Evolutionary conservation across 805 yeast species (phyloP), one percentile per base, ranked within the genome.

Genomic region (Candida xiaguanensis): DNA sequence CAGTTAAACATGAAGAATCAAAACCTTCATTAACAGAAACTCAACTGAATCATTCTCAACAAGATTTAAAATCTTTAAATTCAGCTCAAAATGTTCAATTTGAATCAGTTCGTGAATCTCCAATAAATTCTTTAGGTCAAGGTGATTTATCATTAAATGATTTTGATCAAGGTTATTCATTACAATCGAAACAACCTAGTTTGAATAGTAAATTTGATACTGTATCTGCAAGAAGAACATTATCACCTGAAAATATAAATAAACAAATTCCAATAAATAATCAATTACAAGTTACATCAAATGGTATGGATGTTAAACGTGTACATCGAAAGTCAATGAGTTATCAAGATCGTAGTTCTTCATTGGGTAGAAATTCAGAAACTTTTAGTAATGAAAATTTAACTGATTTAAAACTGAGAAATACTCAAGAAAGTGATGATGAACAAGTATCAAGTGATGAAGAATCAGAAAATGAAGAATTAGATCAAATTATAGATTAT

Each of bases 51-150:
- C 9, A 23, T 9, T 12, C 16, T 13, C 24, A 20, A 20, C 24
- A 25, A n/a, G 36, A 34, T 24, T 15, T 6, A 13, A 31, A 34
- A 13, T 31, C 41, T 8, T 15, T 38, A n/a, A 14, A 16, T 18
- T 32, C 45, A 3, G 35, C 48, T 8, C 41, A 37, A 59, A 59
- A 38, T 19, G 71, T 77, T 15, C 70, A 63, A 22, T 77, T 77
- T 47, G 70, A 61, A 39, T 70, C 78, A 0, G 56, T 77, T 3
- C 60, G 74, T 34, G 68, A 68, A 29, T 61, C 77, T 3, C 70
- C 77, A 0, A 43, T 75, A 17, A 67, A 63, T 39, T 66, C 79
- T 0, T 41, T 77, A 34, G 82, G 82, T 2, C 56, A 63, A 31
- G 82, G 82, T 2, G 61, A 66, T 18, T 58, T 77, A 30, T 49